phyloP scores from a whole-genome alignment of 768 basidiomycete genomes.

The Cystofilobasidium ferigula region DNA sequence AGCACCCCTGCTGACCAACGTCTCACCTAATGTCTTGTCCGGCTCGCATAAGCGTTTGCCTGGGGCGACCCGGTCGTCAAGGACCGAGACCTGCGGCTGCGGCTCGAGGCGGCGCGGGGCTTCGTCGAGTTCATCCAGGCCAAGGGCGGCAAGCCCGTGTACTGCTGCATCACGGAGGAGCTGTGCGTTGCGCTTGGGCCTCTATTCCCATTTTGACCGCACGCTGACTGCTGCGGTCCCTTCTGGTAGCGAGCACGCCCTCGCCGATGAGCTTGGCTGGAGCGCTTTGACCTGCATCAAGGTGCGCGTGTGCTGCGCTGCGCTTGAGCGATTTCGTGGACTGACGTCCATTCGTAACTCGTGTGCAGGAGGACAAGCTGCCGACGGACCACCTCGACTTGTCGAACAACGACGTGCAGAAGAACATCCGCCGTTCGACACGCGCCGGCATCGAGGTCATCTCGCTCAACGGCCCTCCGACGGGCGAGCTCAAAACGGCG shows the following conservation, averaged over 20 bases:
- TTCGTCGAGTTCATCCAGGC: not conserved
- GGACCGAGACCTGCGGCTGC: not conserved
- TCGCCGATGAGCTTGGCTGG: not conserved
- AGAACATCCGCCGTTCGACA: not conserved
- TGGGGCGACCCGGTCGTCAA: not conserved
- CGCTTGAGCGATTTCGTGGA: no score
- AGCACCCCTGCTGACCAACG: no score
- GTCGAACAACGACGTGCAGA: not conserved
- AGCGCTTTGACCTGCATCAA: not conserved
- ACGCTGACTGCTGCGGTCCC: no score
- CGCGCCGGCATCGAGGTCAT: not conserved
- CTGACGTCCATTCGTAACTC: no score
- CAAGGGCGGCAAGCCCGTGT: not conserved
- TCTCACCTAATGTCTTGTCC: no score
- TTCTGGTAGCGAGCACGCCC: not conserved
- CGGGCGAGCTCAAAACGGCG: not conserved
- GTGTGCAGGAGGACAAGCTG: not conserved
- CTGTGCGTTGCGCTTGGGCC: not conserved
- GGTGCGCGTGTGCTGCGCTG: not conserved
- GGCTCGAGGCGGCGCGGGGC: not conserved
- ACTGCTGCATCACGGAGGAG: not conserved
- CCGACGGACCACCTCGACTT: not conserved
- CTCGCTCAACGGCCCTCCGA: not conserved
- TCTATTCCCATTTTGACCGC: no score
- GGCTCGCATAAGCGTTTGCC: not conserved